Percentiles rank a stretch among this genome's conserved stretches.
These are phyloP conservation scores for Fagopyrum esculentum DNA, from an alignment of 148 eudicot species.

Conservation along the genomic window DNA sequence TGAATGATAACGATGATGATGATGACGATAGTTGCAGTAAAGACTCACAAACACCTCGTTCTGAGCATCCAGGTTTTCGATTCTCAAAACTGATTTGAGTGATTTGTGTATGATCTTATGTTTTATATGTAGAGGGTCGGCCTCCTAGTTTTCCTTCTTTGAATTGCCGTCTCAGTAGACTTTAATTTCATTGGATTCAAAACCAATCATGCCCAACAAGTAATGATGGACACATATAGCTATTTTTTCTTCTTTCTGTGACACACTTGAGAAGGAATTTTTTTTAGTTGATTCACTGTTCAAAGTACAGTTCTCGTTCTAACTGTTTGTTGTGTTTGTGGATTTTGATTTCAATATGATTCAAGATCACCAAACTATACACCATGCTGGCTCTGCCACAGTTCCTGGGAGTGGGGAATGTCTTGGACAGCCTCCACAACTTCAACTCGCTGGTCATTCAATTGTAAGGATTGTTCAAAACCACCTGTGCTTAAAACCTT, in stretches of 20 bases:
- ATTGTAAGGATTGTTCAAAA: slow-evolving; percentile 44
- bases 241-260: neutral
- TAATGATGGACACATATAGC: neutral
- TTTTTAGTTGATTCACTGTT: neutral
- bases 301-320: neutral
- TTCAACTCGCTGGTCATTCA: slow-evolving; percentile 84
- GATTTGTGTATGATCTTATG: neutral
- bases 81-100: neutral
- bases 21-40: slow-evolving; percentile 21
- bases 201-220: neutral
- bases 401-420: slow-evolving; percentile 36
- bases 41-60: slow-evolving; percentile 36
- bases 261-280: neutral
- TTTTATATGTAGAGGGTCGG: neutral
- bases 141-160: neutral
- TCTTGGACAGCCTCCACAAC: slow-evolving; percentile 53
- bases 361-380: slow-evolving; percentile 12
- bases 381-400: slow-evolving; percentile 29
- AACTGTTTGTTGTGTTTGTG: slow-evolving; percentile 3
- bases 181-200: neutral
- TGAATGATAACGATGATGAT: slow-evolving; percentile 52
- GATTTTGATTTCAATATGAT: slow-evolving; percentile 5
- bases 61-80: slow-evolving; percentile 34
- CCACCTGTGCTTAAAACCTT: neutral
- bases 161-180: neutral